Evolutionary conservation across 352 stramenopile genomes (phyloP).

Genomic region (Phytopythium oedochilum): DNA sequence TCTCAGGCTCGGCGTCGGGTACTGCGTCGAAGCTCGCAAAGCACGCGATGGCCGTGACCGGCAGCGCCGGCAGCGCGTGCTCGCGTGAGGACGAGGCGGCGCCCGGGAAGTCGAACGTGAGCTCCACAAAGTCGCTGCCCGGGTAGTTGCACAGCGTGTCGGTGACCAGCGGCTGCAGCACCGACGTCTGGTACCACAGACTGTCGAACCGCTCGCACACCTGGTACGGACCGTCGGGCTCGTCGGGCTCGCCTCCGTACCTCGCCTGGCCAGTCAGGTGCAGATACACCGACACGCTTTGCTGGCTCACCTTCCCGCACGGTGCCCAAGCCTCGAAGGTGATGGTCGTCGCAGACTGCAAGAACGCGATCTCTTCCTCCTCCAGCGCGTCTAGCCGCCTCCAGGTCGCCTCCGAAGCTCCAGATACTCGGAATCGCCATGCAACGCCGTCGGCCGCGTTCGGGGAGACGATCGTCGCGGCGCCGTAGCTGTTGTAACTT

Average conservation of each 20-base stretch:
- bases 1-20: not conserved
- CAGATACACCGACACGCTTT: slow-evolving; percentile 45
- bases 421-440: slow-evolving; percentile 1
- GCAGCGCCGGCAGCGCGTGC: not conserved
- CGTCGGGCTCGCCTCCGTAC: not conserved
- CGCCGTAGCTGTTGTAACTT: slow-evolving; percentile 1
- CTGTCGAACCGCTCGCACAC: slow-evolving; percentile 48
- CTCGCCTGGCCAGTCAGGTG: slow-evolving; percentile 28
- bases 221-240: not conserved
- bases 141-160: slow-evolving; percentile 19
- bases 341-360: slow-evolving; percentile 36
- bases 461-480: not conserved
- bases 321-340: slow-evolving; percentile 54
- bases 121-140: slow-evolving; percentile 23
- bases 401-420: not conserved
- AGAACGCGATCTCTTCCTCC: slow-evolving; percentile 30
- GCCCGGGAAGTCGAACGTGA: slow-evolving; percentile 6
- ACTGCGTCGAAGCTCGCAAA: slow-evolving; percentile 3
- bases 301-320: slow-evolving; percentile 40
- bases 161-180: slow-evolving; percentile 20
- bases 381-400: slow-evolving; percentile 20
- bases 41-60: slow-evolving; percentile 1
- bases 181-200: slow-evolving; percentile 68
- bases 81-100: not conserved
- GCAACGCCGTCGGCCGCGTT: not conserved